Evolutionary conservation across 225 moss, liverwort and hornwort species (phyloP).

Genomic region (Pseudoscleropodium purum): DNA sequence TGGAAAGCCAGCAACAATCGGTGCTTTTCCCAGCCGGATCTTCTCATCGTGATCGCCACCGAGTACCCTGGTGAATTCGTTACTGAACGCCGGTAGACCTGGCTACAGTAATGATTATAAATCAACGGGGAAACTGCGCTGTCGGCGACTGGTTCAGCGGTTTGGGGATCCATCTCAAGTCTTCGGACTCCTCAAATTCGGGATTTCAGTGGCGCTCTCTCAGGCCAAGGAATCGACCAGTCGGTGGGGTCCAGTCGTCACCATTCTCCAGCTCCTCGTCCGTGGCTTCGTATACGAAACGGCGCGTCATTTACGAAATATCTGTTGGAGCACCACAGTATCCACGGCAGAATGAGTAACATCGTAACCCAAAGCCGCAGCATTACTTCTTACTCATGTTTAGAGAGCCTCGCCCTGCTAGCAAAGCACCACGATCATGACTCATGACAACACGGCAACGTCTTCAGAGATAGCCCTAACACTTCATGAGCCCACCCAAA

Average conservation of each 20-base stretch:
- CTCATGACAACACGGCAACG: neutral
- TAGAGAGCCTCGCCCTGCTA: neutral
- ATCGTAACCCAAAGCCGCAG: neutral
- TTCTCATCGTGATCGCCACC: slow-evolving; percentile 6
- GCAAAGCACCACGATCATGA: neutral
- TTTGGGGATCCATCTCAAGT: neutral
- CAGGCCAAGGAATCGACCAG: neutral
- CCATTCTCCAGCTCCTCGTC: neutral
- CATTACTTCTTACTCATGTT: neutral
- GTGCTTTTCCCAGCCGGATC: neutral
- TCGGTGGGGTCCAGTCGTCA: neutral
- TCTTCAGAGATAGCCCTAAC: neutral
- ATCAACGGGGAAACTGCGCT: neutral
- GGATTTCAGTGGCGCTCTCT: neutral
- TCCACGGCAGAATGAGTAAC: neutral
- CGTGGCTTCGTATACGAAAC: slow-evolving; percentile 7
- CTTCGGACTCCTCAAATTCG: neutral
- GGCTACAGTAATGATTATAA: neutral
- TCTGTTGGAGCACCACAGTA: neutral
- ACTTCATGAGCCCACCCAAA: neutral
- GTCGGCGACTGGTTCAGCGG: neutral
- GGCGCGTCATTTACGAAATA: slow-evolving; percentile 20
- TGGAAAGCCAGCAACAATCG: neutral
- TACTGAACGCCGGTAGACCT: neutral
- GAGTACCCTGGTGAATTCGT: neutral